These are phyloP conservation scores for Dryas octopetala DNA, from an alignment of 306 rosid genomes.

Conservation along the genomic window DNA sequence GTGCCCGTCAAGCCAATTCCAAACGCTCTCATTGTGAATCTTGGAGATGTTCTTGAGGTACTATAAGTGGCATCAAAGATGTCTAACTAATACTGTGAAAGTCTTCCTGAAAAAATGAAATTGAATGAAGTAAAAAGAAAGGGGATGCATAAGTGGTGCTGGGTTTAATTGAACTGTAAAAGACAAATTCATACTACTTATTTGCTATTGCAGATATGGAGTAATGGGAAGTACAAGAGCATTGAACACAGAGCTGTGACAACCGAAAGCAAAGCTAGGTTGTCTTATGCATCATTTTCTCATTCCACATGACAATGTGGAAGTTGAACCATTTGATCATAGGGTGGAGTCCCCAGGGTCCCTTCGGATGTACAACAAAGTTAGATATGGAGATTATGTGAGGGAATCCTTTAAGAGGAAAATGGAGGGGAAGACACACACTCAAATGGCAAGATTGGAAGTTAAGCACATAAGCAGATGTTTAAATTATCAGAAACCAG, in stretches of 20 bases:
- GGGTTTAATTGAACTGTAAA: no score
- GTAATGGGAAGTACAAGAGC: constrained; percentile 52
- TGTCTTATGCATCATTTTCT: constrained; percentile 27
- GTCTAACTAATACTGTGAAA: no score
- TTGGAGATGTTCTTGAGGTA: constrained; percentile 39
- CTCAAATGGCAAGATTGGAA: constrained; percentile 6
- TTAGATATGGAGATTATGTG: constrained; percentile 43
- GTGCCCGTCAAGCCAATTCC: constrained; percentile 33
- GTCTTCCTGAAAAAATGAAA: no score
- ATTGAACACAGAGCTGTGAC: constrained; percentile 42
- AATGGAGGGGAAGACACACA: constrained; percentile 43
- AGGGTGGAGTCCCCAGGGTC: constrained; percentile 29
- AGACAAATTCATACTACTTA: neutral
- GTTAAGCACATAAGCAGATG: neutral
- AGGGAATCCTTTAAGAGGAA: constrained; percentile 34
- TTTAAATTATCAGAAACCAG: neutral
- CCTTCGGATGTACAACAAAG: constrained; percentile 38
- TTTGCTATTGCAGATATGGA: constrained; percentile 36
- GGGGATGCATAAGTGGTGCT: no score
- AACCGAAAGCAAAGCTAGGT: constrained; percentile 31
- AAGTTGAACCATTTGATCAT: constrained; percentile 36
- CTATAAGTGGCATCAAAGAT: no score
- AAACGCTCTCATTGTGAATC: constrained; percentile 41
- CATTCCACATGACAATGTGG: constrained; percentile 35
- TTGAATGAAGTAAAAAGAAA: no score